Evolutionary conservation across 805 yeast species (phyloP).

Genomic region (Schwanniomyces vanrijiae): DNA sequence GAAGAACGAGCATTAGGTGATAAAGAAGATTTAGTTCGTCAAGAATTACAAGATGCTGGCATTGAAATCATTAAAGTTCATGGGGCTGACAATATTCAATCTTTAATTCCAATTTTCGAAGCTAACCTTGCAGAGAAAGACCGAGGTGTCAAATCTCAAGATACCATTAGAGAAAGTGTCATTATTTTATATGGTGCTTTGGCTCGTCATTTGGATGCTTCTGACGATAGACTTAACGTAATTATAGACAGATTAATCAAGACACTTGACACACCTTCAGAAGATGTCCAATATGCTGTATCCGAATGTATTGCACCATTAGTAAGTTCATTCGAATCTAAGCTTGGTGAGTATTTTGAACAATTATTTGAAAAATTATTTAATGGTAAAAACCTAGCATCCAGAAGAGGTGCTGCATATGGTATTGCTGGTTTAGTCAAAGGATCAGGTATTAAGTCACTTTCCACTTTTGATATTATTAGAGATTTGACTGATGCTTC

Average conservation of each 20-base stretch:
- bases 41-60: constrained; percentile 89
- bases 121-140: constrained; percentile 53
- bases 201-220: constrained; percentile 74
- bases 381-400: constrained; percentile 44
- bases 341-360: constrained; percentile 56
- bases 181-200: constrained; percentile 88
- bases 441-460: constrained; percentile 81
- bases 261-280: constrained; percentile 85
- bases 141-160: constrained; percentile 49
- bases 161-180: constrained; percentile 70
- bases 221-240: constrained; percentile 63
- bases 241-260: constrained; percentile 69
- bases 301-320: constrained; percentile 85
- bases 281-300: constrained; percentile 85
- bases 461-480: constrained; percentile 75
- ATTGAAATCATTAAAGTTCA: constrained; percentile 63
- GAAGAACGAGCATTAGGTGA: constrained; percentile 72
- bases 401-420: constrained; percentile 93
- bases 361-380: constrained; percentile 60
- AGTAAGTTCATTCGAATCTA: constrained; percentile 54
- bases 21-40: constrained; percentile 66
- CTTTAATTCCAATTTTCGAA: constrained; percentile 81
- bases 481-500: constrained; percentile 77
- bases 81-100: constrained; percentile 69
- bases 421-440: constrained; percentile 93